Evolutionary conservation across 441 rosid species (phyloP), one percentile per base, ranked within the genome.

Genomic region (Sinapis alba): DNA sequence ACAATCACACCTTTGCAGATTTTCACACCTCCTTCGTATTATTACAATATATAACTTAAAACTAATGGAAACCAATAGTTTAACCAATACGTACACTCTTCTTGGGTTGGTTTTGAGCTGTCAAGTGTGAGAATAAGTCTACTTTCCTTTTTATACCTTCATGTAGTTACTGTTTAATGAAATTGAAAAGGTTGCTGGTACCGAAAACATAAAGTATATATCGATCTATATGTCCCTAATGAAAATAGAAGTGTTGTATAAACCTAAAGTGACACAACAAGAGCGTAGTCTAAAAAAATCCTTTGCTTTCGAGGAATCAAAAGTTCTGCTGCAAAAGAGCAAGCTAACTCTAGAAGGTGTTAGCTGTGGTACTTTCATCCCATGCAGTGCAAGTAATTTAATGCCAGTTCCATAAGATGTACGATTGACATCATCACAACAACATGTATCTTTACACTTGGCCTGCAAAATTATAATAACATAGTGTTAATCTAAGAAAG

Each of bases 351-450:
- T 93, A 5, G 99, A 94, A 79, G 99, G 97, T 71, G 88, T 92
- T 80, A 94, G 83, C 79, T 87, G 91, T 5, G 99, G 99, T 78
- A 89, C 88, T 83, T 88, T 90, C 99, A 94, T 94, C 59, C 97
- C 99, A 56, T 83, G 86, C 47, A 92, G 93, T 71, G 93, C 91
- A n/a, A 94, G 69, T 21, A 92, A 60, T 79, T 79, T 85, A 80
- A 94, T 73, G 66, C 67, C 81, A 81, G 74, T 79, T 94, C 97
- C 68, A 94, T 88, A 53, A 88, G 27, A 81, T 85, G 86, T 38
- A 97, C 97, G 61, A 94, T 79, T 51, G 99, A 97, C 97, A 94
- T 88, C 86, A 94, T 71, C n/a, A n/a, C n/a, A n/a, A n/a, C n/a
- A n/a, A n/a, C n/a, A n/a, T n/a, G n/a, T n/a, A n/a, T n/a, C n/a